Evolutionary conservation across 768 basidiomycete species (phyloP), one percentile per base, ranked within the genome.

Genomic region (Porphyrellus cyaneotinctus): DNA sequence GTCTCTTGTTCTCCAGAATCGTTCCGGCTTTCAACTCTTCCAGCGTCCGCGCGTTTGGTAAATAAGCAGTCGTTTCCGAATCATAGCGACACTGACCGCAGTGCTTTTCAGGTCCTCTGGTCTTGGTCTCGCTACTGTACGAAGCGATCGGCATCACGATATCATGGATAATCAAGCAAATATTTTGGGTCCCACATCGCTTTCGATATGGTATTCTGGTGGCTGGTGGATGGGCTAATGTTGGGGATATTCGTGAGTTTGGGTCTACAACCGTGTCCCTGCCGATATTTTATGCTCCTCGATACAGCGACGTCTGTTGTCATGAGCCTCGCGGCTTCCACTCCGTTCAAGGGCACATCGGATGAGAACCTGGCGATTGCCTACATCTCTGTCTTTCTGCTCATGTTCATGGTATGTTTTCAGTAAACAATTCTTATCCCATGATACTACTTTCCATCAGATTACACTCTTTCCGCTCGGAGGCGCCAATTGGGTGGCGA

Each of bases 101-200:
- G 22, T 37, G 38, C 20, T 45, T 17, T 41, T 23, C 42, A 87
- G 86, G 83, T 5, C 87, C 87, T 2, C 72, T 89, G 13, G 60
- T 83, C 24, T 71, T 87, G 13, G 68, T 87, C n/a, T 82, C 79
- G 0, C 24, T 85, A 0, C 46, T 84, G 5, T 89, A 90, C 56
- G 77, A 84, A 53, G 61, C 60, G 2, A 66, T 85, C 6, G 85
- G 88, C 8, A 63, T 82, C 10, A 32, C 65, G 8, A 72, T 84
- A 22, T 80, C 82, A 0, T 83, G 75, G 72, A 43, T 78, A n/a
- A 68, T 82, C 48, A 79, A 78, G 44, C 78, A 79, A 55, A 58
- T 85, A 45, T 88, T 85, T 60, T 89, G 87, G 81, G 86, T 90
- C 3, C 88, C 88, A 1, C 84, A 87, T 61, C 77, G 85, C 24